Percentiles rank a stretch among this genome's conserved stretches.
phyloP scores from a whole-genome alignment of 2,329 filamentous ascomycete species.

The Scedosporium dehoogii region DNA sequence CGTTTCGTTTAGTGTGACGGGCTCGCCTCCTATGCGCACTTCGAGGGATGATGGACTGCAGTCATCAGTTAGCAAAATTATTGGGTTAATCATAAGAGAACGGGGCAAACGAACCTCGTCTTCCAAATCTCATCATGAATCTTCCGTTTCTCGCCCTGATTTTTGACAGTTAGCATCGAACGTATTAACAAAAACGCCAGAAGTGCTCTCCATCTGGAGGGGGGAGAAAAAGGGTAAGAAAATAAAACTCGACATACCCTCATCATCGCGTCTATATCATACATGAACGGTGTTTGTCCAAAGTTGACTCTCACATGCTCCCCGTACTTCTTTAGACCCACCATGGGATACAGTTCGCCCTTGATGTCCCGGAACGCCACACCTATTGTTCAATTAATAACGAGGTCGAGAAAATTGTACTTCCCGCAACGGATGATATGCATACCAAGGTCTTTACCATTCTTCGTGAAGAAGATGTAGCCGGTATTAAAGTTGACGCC shows the following conservation, averaged over 20 bases:
- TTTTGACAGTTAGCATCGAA: neutral
- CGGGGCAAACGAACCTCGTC: neutral
- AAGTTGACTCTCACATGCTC: constrained; percentile 57
- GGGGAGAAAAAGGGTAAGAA: neutral
- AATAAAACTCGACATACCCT: constrained; percentile 40
- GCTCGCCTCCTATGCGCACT: constrained; percentile 24
- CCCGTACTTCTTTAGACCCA: constrained; percentile 56
- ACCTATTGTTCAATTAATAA: constrained; percentile 35
- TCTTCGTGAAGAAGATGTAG: constrained; percentile 60
- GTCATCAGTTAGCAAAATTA: neutral
- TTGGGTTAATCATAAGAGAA: too few species aligned
- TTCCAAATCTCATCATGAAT: constrained; percentile 7
- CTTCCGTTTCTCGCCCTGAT: constrained; percentile 1
- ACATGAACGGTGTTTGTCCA: constrained; percentile 70
- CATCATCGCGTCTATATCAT: constrained; percentile 83
- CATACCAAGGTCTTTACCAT: constrained; percentile 47
- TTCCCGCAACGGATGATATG: constrained; percentile 4
- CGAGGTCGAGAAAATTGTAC: neutral
- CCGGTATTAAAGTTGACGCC: constrained; percentile 56
- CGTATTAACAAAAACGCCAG: neutral
- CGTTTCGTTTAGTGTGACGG: constrained; percentile 55
- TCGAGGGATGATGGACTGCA: constrained; percentile 1
- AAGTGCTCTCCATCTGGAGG: neutral
- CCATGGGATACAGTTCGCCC: constrained; percentile 54
- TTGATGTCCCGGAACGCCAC: constrained; percentile 59